phyloP scores from a whole-genome alignment of 1,284 basidiomycete genomes.

The Marasmius sp. region DNA sequence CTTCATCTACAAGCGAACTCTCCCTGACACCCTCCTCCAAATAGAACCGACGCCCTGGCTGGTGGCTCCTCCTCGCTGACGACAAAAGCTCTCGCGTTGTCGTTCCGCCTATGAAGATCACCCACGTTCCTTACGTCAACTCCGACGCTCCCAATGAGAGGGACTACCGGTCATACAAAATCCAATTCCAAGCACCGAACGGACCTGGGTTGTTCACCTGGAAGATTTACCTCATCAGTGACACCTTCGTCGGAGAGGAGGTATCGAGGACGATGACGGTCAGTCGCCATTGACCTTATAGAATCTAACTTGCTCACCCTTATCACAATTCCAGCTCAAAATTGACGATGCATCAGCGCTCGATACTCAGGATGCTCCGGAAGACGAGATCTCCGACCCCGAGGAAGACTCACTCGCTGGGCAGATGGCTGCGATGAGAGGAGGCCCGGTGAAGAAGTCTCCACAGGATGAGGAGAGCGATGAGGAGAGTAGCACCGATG shows the following conservation, averaged over 20 bases:
- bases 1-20: conserved; percentile 2
- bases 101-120: conserved; percentile 86
- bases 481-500: conserved; percentile 39
- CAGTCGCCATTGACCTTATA: conserved; percentile 27
- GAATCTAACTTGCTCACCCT: not conserved
- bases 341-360: conserved; percentile 73
- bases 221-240: no score
- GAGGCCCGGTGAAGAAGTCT: conserved; percentile 79
- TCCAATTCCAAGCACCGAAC: conserved; percentile 95
- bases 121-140: conserved; percentile 74
- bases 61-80: conserved; percentile 92
- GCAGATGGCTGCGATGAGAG: conserved; percentile 98
- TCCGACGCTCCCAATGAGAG: conserved; percentile 48
- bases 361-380: conserved; percentile 59
- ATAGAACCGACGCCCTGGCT: conserved; percentile 82
- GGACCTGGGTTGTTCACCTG: conserved; percentile 77
- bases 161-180: conserved; percentile 80
- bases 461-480: conserved; percentile 51
- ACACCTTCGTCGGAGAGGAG: conserved; percentile 88
- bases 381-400: conserved; percentile 94
- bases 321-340: conserved; percentile 56
- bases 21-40: not conserved
- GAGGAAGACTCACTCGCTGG: conserved; percentile 95
- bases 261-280: conserved; percentile 72
- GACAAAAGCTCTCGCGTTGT: conserved; percentile 88